These are phyloP conservation scores for Plasmodium gallinaceum DNA, from an alignment of 169 alveolate species.

Conservation along the genomic window DNA sequence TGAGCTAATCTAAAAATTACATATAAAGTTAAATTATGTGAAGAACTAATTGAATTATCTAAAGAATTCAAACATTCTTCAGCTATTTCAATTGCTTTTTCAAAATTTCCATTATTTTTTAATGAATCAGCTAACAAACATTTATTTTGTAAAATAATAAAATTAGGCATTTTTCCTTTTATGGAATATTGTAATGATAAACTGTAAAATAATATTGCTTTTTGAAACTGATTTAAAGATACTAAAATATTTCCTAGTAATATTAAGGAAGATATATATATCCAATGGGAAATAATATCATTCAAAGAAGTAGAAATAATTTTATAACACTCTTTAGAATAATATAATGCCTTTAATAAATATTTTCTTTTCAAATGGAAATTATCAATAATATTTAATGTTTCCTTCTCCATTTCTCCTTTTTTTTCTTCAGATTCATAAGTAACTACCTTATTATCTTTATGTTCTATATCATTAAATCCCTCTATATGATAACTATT, in stretches of 20 bases:
- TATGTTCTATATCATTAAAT: neutral
- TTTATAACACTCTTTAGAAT: slow-evolving; percentile 32
- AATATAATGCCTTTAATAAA: slow-evolving; percentile 28
- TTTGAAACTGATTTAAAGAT: slow-evolving; percentile 41
- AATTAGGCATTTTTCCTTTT: slow-evolving; percentile 48
- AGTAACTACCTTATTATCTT: neutral
- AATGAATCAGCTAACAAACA: slow-evolving; percentile 67
- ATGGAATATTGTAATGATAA: slow-evolving; percentile 51
- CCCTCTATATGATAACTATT: neutral
- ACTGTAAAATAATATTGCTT: slow-evolving; percentile 51
- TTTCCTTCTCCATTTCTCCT: neutral
- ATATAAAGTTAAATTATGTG: slow-evolving; percentile 49
- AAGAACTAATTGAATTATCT: slow-evolving; percentile 1
- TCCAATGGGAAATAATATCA: slow-evolving; percentile 43
- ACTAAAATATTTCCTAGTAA: slow-evolving; percentile 47
- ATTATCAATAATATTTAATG: neutral
- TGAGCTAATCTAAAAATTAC: slow-evolving; percentile 50
- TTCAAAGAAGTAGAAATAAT: slow-evolving; percentile 33
- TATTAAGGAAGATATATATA: slow-evolving; percentile 36
- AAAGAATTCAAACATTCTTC: slow-evolving; percentile 55
- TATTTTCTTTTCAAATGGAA: slow-evolving; percentile 27
- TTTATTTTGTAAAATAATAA: slow-evolving; percentile 49
- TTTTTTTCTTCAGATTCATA: neutral
- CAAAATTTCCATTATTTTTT: slow-evolving; percentile 69
- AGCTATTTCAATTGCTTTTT: slow-evolving; percentile 62